Percentiles rank a stretch among this genome's conserved stretches.
phyloP scores from a whole-genome alignment of 2,329 filamentous ascomycete genomes.

The Zymoseptoria pseudotritici region DNA sequence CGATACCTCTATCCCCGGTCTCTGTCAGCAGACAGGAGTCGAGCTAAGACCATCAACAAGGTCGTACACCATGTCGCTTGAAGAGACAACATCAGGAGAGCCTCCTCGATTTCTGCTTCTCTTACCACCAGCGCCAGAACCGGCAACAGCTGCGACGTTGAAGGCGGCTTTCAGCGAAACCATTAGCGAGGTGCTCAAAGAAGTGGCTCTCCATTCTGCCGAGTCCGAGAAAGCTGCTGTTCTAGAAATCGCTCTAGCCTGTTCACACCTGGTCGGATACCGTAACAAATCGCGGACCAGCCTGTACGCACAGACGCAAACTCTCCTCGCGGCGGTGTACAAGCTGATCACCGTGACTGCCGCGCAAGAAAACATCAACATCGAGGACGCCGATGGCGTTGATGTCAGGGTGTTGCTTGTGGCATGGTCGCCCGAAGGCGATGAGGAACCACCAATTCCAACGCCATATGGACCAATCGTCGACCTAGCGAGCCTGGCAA shows the following conservation, averaged over 20 bases:
- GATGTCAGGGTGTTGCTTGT: constrained; percentile 70
- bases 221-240: constrained; percentile 31
- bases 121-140: constrained; percentile 38
- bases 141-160: constrained; percentile 33
- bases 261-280: constrained; percentile 52
- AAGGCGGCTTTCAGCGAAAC: constrained; percentile 39
- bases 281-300: constrained; percentile 45
- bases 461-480: constrained; percentile 43
- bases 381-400: constrained; percentile 62
- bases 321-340: constrained; percentile 70
- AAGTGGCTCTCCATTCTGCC: constrained; percentile 31
- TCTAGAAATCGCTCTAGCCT: constrained; percentile 56
- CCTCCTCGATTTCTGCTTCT: constrained; percentile 34
- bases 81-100: constrained; percentile 10
- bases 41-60: background rate
- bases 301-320: constrained; percentile 62
- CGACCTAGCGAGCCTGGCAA: constrained; percentile 41
- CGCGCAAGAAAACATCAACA: constrained; percentile 53
- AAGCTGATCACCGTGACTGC: constrained; percentile 68
- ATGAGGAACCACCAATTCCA: constrained; percentile 23
- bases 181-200: constrained; percentile 35
- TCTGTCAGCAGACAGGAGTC: background rate
- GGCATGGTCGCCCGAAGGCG: constrained; percentile 45
- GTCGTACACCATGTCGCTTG: background rate
- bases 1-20: background rate